Conservation (phyloP, 257 asterid genomes). For the Solanum neorickii region DNA sequence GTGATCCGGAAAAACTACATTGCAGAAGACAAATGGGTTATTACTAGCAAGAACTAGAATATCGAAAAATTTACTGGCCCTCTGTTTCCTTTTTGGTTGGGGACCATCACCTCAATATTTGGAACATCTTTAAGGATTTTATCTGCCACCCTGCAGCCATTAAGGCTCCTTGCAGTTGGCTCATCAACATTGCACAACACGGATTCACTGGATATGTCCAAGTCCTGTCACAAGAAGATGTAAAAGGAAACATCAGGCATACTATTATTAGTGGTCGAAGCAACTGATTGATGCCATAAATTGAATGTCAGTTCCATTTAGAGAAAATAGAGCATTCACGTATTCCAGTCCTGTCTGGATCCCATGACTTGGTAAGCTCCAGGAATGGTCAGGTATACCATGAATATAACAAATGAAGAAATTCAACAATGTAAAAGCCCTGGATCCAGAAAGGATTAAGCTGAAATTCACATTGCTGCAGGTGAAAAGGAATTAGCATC, state of each 20-base stretch:
- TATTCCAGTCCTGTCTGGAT: not conserved
- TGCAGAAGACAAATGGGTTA: not conserved
- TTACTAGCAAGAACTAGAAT: not conserved
- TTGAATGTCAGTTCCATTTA: not conserved
- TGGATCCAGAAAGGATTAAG: not conserved
- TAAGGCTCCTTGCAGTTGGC: constrained; percentile 85
- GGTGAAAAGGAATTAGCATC: not conserved
- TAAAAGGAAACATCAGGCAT: not conserved
- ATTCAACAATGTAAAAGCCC: not conserved
- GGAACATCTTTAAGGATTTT: constrained; percentile 91
- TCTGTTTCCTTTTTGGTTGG: not conserved
- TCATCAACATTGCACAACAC: constrained; percentile 75
- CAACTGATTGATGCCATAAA: not conserved
- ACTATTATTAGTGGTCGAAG: not conserved
- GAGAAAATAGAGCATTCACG: not conserved
- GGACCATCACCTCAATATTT: constrained; percentile 48
- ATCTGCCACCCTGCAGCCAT: constrained; percentile 96
- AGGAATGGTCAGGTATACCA: not conserved
- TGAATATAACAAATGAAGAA: not conserved
- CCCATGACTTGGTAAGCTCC: not conserved
- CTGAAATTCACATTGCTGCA: not conserved
- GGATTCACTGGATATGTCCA: constrained; percentile 72
- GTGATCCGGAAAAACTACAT: constrained; percentile 65
- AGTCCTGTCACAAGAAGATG: constrained; percentile 39
- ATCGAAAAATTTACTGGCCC: not conserved